Percentiles rank a stretch among this genome's conserved stretches.
Conservation (phyloP, 768 basidiomycete species). For the Lactifluus subvellereus region DNA sequence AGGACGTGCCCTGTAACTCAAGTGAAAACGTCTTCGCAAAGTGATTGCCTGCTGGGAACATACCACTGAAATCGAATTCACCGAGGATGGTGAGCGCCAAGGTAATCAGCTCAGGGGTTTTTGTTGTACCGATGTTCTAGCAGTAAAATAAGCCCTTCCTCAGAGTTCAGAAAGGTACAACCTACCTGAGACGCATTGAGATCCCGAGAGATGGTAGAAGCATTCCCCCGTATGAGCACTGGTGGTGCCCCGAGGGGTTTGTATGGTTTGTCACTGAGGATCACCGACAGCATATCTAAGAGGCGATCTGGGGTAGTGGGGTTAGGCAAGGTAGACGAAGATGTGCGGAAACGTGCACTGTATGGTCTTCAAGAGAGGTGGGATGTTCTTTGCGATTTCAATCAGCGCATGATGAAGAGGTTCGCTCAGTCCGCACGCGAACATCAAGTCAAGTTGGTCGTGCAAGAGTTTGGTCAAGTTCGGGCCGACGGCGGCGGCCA, state of each 20-base stretch:
- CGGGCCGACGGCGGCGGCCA: conserved; percentile 91
- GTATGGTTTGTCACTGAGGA: conserved; percentile 80
- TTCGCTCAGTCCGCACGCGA: conserved; percentile 88
- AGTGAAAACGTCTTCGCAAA: conserved; percentile 9
- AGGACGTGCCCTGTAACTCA: conserved; percentile 68
- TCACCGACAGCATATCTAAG: conserved; percentile 74
- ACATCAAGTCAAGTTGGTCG: conserved; percentile 95
- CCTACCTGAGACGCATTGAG: conserved; percentile 44
- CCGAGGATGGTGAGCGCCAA: conserved; percentile 85
- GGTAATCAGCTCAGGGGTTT: conserved; percentile 62
- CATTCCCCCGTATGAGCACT: conserved; percentile 50
- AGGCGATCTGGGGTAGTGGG: conserved; percentile 60
- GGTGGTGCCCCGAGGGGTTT: conserved; percentile 83
- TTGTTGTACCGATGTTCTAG: conserved; percentile 35
- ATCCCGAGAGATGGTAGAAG: conserved; percentile 45
- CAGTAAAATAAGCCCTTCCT: background rate
- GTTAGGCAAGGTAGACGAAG: background rate
- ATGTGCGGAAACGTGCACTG: conserved; percentile 56
- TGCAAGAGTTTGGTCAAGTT: conserved; percentile 93
- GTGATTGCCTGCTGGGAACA: conserved; percentile 15
- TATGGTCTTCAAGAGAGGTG: conserved; percentile 84
- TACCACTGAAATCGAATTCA: conserved; percentile 91
- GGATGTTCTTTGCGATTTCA: conserved; percentile 81
- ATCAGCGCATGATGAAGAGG: conserved; percentile 79
- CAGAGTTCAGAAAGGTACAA: background rate